Evolutionary conservation across 2,329 filamentous ascomycete species (phyloP), one percentile per base, ranked within the genome.

Genomic region (Arthrobotrys sinensis): DNA sequence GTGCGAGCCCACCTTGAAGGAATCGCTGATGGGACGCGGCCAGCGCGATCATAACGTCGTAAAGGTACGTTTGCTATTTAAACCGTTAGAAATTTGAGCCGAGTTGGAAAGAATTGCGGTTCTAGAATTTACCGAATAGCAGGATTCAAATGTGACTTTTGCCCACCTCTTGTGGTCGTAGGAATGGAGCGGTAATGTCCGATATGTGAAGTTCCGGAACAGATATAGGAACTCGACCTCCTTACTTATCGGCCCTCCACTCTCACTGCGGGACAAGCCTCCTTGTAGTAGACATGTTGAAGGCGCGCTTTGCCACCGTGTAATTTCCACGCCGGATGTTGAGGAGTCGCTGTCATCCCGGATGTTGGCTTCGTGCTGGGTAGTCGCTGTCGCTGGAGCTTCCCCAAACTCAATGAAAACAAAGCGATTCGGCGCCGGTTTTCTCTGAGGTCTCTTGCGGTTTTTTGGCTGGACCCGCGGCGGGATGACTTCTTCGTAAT

Each of bases 371-470:
- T 52, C 16, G 12, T 10, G 55, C n/a, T 48, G 57, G 11, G 68
- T 28, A 46, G 12, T 43, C 4, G 24, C 34, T 46, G 46, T 10
- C 14, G 24, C 36, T 34, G 34, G 1, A 1, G 36, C 14, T 14
- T 64, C 65, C 8, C 57, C 67, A 63, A 77, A 77, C 43, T 77
- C 73, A 38, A 77, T 71, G 36, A 77, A 77, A n/a, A 77, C 73
- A 21, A 77, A 77, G 7, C 73, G 66, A 55, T 71, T 77, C 24
- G 60, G 60, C 14, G 50, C 66, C 1, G 66, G 60, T 46, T 77
- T 77, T 24, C 73, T 66, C 24, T 55, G 62, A 0, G 73, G 73
- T 64, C 60, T 62, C 50, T 77, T 77, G n/a, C 73, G 73, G 14
- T 77, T 77, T 63, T 77, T 77, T 8, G 73, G 73, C 45, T 77